Evolutionary conservation across 768 basidiomycete genomes (phyloP).

Genomic region (Suillus subluteus): DNA sequence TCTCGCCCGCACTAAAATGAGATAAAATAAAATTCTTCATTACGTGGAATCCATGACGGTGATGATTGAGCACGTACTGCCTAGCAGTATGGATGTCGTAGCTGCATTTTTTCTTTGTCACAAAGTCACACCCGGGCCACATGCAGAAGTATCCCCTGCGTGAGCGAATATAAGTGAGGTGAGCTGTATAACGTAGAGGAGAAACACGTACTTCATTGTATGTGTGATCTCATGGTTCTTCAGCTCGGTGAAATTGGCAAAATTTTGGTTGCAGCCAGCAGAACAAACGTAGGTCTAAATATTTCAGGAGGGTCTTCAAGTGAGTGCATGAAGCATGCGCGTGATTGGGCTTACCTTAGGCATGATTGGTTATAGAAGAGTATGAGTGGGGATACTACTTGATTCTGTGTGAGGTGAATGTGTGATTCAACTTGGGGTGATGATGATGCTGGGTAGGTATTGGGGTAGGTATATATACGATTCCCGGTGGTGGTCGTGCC

Average conservation of each 20-base stretch:
- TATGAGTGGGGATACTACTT: neutral
- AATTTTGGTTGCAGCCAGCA: constrained; percentile 18
- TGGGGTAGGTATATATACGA: neutral
- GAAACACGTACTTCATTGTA: no score
- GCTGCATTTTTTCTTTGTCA: constrained; percentile 22
- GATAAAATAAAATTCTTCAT: no score
- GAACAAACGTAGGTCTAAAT: constrained; percentile 21
- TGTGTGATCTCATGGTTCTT: constrained; percentile 24
- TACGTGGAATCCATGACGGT: no score
- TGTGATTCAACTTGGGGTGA: neutral
- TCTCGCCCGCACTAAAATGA: constrained; percentile 23
- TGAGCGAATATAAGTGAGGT: neutral
- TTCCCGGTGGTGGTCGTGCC: neutral
- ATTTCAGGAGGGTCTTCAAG: neutral
- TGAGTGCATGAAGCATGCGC: neutral
- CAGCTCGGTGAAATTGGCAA: constrained; percentile 21
- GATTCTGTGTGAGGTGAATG: neutral
- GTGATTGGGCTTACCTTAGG: neutral
- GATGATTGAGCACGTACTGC: no score
- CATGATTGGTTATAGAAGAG: neutral
- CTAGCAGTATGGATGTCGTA: constrained; percentile 20
- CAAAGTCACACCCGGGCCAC: constrained; percentile 17
- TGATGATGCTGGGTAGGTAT: neutral
- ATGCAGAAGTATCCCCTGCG: constrained; percentile 22
- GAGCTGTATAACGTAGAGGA: no score